A percentile compares a stretch with the other conserved stretches of the same genome.
These are phyloP conservation scores for Thelephora aurantiotincta DNA, from an alignment of 768 basidiomycete genomes.

Conservation along the genomic window DNA sequence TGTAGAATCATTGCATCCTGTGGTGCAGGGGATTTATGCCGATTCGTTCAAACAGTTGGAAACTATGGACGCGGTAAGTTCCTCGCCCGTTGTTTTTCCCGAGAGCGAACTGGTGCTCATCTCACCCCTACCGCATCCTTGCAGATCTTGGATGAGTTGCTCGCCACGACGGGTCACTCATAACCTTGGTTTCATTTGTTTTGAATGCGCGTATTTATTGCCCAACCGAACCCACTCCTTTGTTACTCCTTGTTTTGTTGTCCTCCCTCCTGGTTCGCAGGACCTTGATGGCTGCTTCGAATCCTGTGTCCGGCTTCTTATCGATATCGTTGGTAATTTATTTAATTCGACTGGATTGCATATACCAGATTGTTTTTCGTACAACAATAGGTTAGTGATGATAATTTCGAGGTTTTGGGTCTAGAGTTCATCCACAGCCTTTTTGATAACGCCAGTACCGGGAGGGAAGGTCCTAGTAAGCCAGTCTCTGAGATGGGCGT, in stretches of 20 bases:
- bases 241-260: background rate
- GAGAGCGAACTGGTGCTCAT: background rate
- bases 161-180: background rate
- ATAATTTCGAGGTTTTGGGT: too few relatives aligned
- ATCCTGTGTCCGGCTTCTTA: too few relatives aligned
- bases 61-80: constrained; percentile 62
- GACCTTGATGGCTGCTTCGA: too few relatives aligned
- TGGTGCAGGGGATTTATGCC: constrained; percentile 56
- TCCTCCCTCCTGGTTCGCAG: background rate
- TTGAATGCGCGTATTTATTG: background rate
- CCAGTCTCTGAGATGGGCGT: constrained; percentile 38
- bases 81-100: background rate
- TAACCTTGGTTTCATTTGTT: background rate
- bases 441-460: too few relatives aligned
- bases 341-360: too few relatives aligned
- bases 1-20: constrained; percentile 51
- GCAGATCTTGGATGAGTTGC: background rate
- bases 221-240: background rate
- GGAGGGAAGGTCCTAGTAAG: constrained; percentile 16
- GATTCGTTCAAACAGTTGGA: constrained; percentile 60
- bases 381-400: too few relatives aligned
- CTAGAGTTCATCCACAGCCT: too few relatives aligned
- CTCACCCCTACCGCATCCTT: background rate
- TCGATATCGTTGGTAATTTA: too few relatives aligned
- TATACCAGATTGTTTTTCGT: too few relatives aligned